These are phyloP conservation scores for Penicillium griseofulvum DNA, from an alignment of 2,329 filamentous ascomycete species.

Conservation along the genomic window DNA sequence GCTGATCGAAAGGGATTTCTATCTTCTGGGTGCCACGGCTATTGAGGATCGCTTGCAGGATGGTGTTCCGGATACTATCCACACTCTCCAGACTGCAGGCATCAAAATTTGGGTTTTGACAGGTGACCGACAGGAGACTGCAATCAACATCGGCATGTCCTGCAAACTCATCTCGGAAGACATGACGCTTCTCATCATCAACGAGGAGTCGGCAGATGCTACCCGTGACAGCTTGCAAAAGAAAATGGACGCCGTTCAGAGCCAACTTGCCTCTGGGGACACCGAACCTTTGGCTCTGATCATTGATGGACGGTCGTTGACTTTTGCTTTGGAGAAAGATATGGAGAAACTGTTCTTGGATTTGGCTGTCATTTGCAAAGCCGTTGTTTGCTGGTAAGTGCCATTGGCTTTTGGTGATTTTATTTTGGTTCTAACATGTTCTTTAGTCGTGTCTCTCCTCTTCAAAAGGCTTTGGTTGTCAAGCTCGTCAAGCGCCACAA, in stretches of 20 bases:
- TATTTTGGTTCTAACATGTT: slow-evolving; percentile 11
- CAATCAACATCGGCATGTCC: slow-evolving; percentile 99
- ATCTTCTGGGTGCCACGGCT: slow-evolving; percentile 87
- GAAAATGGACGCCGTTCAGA: slow-evolving; percentile 86
- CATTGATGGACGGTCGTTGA: slow-evolving; percentile 94
- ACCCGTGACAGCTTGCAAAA: slow-evolving; percentile 89
- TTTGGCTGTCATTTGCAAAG: slow-evolving; percentile 92
- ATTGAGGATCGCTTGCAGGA: slow-evolving; percentile 97
- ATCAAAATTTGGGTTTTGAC: slow-evolving; percentile 99
- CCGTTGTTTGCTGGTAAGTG: slow-evolving; percentile 81
- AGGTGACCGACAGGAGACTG: slow-evolving; percentile 95
- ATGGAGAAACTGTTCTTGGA: slow-evolving; percentile 92
- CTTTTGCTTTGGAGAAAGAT: slow-evolving; percentile 87
- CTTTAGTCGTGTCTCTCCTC: slow-evolving; percentile 80
- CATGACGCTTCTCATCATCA: slow-evolving; percentile 96
- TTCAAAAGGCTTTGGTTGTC: slow-evolving; percentile 96
- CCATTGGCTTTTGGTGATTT: not conserved
- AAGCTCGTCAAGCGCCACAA: slow-evolving; percentile 96
- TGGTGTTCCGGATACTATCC: slow-evolving; percentile 95
- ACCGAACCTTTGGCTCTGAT: slow-evolving; percentile 85
- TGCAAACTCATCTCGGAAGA: slow-evolving; percentile 98
- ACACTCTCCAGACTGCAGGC: slow-evolving; percentile 91
- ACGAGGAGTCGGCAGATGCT: slow-evolving; percentile 75
- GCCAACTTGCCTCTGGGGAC: slow-evolving; percentile 63
- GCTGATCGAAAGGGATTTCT: slow-evolving; percentile 89